Evolutionary conservation across 2,329 filamentous ascomycete genomes (phyloP).

Genomic region (Dothistroma septosporum): DNA sequence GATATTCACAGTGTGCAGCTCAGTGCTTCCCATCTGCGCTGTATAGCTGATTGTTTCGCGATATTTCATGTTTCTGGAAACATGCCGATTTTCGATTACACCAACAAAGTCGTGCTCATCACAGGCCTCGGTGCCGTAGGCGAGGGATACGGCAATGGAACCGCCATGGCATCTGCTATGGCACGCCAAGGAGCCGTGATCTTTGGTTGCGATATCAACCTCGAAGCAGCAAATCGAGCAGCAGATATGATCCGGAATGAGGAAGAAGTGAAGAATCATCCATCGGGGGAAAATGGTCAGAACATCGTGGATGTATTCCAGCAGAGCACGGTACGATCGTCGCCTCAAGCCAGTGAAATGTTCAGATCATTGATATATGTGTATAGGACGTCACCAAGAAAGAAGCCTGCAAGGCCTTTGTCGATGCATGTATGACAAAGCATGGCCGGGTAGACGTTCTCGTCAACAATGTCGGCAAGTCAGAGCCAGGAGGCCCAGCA

Average conservation of each 20-base stretch:
- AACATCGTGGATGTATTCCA: conserved; percentile 23
- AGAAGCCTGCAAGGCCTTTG: conserved; percentile 49
- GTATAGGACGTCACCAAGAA: conserved; percentile 51
- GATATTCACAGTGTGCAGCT: too few species aligned
- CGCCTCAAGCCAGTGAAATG: not conserved
- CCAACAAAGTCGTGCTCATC: conserved; percentile 44
- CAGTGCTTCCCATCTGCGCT: too few species aligned
- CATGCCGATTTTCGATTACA: conserved; percentile 38
- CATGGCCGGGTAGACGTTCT: conserved; percentile 58
- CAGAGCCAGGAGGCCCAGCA: conserved; percentile 51
- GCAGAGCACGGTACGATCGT: conserved; percentile 18
- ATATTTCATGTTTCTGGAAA: not conserved
- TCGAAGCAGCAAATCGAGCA: conserved; percentile 26
- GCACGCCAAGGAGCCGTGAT: conserved; percentile 48
- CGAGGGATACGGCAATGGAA: conserved; percentile 50
- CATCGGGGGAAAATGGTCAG: conserved; percentile 12
- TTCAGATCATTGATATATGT: not conserved
- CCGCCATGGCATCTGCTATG: conserved; percentile 38
- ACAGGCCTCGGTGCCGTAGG: conserved; percentile 45
- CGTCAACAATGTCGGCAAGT: conserved; percentile 57
- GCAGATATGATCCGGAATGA: conserved; percentile 24
- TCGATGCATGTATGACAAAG: conserved; percentile 50
- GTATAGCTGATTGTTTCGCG: not conserved
- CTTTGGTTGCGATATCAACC: conserved; percentile 50
- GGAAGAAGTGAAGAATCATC: conserved; percentile 19